Base-by-base conservation (phyloP, 2,329 filamentous ascomycete species). In the Clarireedia paspali region DNA sequence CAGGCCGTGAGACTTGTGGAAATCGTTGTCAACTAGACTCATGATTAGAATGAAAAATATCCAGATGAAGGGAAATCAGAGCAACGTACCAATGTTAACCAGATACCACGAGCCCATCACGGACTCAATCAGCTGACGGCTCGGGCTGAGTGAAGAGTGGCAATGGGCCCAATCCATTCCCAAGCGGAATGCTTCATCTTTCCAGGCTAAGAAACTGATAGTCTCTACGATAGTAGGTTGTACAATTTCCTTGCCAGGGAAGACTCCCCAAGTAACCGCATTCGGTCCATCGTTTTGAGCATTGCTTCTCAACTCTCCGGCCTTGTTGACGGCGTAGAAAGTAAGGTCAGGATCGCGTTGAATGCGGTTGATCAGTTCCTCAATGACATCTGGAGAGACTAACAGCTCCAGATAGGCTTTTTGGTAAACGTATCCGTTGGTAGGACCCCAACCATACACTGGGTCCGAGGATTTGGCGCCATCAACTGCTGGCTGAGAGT, bases 211-310 rank as follows among this genome's bases (percentile, higher is more conserved):
- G 80, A 99, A 99, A 70, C 89, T 95, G 70, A 99, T 87, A 17
- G 89, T 95, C 75, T 99, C 94, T 52, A 99, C 94, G 66, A 99
- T 96, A n/a, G 94, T 99, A 14, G 94, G 94, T 72, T 99, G 94
- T n/a, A 99, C 91, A 68, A 99, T 96, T 73, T 99, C 94, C 71
- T 97, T 95, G 57, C 94, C 94, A 0, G 94, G 92, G 76, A 97
- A 99, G 36, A 99, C 95, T 72, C 94, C 94, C 94, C 94, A 99
- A 1, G 94, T 99, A 50, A 99, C 89, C n/a, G 94, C 94, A 66
- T 99, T 99, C 39, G 94, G 94, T 5, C 90, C 89, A 64, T 95
- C 90, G 23, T 84, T 82, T 7, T 85, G 84, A 1, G 90, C 85
- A 67, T 99, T 97, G 27, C 90, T 94, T 71, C 84, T 85, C 55